Evolutionary conservation across 805 yeast species (phyloP).

Genomic region (Monosporozyma unispora): DNA sequence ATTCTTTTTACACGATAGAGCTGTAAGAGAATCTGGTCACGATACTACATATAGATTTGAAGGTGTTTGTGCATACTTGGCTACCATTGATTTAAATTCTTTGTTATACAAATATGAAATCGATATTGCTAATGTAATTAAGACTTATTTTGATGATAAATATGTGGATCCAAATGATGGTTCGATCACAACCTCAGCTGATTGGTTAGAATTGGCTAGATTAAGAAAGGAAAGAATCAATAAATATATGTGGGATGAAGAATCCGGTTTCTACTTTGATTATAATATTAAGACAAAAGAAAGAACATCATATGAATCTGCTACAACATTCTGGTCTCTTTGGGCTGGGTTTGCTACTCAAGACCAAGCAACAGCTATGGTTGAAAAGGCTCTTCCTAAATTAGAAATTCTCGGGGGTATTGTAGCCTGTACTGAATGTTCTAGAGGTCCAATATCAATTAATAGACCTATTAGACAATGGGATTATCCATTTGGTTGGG

Average conservation of each 20-base stretch:
- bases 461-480: slow-evolving; percentile 86
- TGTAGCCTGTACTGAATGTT: slow-evolving; percentile 68
- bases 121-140: slow-evolving; percentile 65
- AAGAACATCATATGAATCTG: slow-evolving; percentile 67
- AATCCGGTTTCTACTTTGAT: slow-evolving; percentile 71
- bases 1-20: slow-evolving; percentile 85
- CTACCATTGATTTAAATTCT: slow-evolving; percentile 83
- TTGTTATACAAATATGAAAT: slow-evolving; percentile 81
- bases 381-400: slow-evolving; percentile 48
- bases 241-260: slow-evolving; percentile 76
- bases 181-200: slow-evolving; percentile 35
- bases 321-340: slow-evolving; percentile 85
- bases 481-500: slow-evolving; percentile 99
- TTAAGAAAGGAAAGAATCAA: slow-evolving; percentile 47
- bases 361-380: slow-evolving; percentile 60
- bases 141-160: slow-evolving; percentile 44
- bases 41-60: slow-evolving; percentile 88
- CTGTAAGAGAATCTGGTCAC: slow-evolving; percentile 93
- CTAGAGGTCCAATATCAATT: slow-evolving; percentile 62
- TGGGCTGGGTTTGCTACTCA: slow-evolving; percentile 69
- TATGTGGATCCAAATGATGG: slow-evolving; percentile 35
- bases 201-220: slow-evolving; percentile 58
- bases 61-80: slow-evolving; percentile 80
- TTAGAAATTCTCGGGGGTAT: slow-evolving; percentile 86
- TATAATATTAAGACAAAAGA: slow-evolving; percentile 53